Percentiles rank a stretch among this genome's conserved stretches.
phyloP scores from a whole-genome alignment of 1,139 yeast species.

The Kurtzmaniella quercitrusa region DNA sequence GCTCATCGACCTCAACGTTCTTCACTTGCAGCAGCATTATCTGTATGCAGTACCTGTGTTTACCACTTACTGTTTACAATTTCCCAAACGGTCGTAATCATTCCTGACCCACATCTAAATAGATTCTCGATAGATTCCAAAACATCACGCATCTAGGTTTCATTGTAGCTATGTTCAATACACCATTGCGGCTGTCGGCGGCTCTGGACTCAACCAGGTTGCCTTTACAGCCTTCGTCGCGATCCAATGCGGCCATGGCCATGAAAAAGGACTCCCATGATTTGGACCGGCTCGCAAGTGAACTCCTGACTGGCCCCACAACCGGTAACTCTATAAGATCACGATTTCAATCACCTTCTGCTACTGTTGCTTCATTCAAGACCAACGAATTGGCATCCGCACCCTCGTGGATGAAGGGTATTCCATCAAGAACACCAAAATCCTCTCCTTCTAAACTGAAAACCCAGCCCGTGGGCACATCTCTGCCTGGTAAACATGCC shows the following conservation, averaged over 20 bases:
- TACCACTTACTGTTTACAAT: not conserved
- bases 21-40: not conserved
- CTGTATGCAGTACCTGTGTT: not conserved
- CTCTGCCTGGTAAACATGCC: not conserved
- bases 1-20: not conserved
- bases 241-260: constrained; percentile 16
- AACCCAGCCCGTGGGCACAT: not conserved
- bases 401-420: constrained; percentile 3
- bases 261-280: constrained; percentile 17
- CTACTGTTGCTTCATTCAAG: constrained; percentile 43
- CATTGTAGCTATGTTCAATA: not conserved
- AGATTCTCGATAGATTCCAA: not conserved
- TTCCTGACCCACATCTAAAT: not conserved
- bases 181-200: constrained; percentile 1
- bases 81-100: not conserved
- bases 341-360: constrained; percentile 43
- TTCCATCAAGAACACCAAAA: constrained; percentile 3
- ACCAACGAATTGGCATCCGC: constrained; percentile 1
- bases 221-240: constrained; percentile 32
- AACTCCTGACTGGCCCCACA: constrained; percentile 23
- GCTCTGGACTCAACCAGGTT: constrained; percentile 13
- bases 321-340: constrained; percentile 29
- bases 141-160: not conserved
- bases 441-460: constrained; percentile 2
- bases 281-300: constrained; percentile 38